Base-by-base conservation (phyloP, 23 red algal genomes). In the Gracilariopsis chorda region DNA sequence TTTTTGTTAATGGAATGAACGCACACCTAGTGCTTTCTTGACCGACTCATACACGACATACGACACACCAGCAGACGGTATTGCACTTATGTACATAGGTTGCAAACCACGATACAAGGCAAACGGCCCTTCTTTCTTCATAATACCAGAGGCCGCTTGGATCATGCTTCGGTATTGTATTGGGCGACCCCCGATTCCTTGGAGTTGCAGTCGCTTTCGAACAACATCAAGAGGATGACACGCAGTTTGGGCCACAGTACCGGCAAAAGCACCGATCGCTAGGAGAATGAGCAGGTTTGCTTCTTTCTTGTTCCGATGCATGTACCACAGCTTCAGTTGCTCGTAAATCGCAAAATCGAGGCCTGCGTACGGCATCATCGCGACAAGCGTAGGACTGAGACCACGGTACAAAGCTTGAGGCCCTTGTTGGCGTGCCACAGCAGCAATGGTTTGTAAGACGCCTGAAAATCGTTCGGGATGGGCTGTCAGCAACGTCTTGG, bases 321-420 rank as follows among this genome's bases (percentile, higher is more conserved):
- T 55, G 25, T 97, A 93, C 4, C 75, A 25, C 67, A 98, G 46
- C 86, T 98, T 98, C 53, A 98, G 78, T 63, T 98, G 95, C 67
- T 99, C 97, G 51, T 99, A 99, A 51, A 99, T 90, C 46, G 95
- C 90, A 87, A 99, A 96, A 39, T 96, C 94, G 16, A 99, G 88
- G 17, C 97, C 97, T 0, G 95, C 93, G 56, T 99, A 99, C 46
- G 97, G 97, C 65, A 99, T 96, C 94, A 99, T 96, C 42, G 93
- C 97, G 2, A 99, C 82, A n/a, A 99, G 27, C 4, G 97, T 95
- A 36, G 97, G 97, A 4, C 53, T 78, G 14, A 99, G 88, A 24
- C 97, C 97, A 1, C 90, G 71, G 59, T 96, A 99, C 55, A 98
- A 76, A 53, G 71, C 95, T 40, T 65, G 40, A 2, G 75, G 45